Evolutionary conservation across 2,329 filamentous ascomycete species (phyloP), one percentile per base, ranked within the genome.

Genomic region (Talaromyces pinophilus): DNA sequence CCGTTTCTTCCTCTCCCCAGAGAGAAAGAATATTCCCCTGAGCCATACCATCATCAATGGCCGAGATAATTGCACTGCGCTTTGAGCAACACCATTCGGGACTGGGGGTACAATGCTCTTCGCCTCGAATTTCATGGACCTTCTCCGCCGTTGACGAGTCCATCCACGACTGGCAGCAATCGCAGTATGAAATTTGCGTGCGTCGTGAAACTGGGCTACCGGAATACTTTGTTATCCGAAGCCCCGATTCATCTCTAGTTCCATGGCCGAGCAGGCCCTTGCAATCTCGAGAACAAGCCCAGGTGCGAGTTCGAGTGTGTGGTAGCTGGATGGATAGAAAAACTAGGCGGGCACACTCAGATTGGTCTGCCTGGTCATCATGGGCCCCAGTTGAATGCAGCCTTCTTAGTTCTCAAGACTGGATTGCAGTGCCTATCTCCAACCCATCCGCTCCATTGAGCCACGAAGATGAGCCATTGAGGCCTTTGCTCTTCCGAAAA

Each of bases 71-170:
- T n/a, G 40, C 40, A 44, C 17, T 44, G 40, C 40, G 40, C 40
- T 48, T 59, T 67, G 54, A 59, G 54, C 54, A 59, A 25, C 54
- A 38, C 10, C 54, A 33, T 35, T 33, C 25, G 19, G 30, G 54
- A 6, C 62, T 71, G 6, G 69, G 70, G 1, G 67, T 71, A 30
- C 63, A 60, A 11, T 67, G 70, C 25, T 40, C 70, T 7, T 46
- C 59, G 7, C 72, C 72, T 25, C 69, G 72, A 4, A 69, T 74
- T 13, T 74, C 72, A 8, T 74, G 72, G 72, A 64, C 68, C 15
- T 73, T 73, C 15, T 52, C 40, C 7, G 17, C 17, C 40, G 40
- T n/a, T 6, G 40, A 44, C 6, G 40, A 44, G 1, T 44, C 40
- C 15, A 19, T 44, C 17, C 17, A 1, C 15, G 40, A 44, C 40